phyloP scores from a whole-genome alignment of 495 filamentous ascomycete genomes.

The Hypoxylon fragiforme region DNA sequence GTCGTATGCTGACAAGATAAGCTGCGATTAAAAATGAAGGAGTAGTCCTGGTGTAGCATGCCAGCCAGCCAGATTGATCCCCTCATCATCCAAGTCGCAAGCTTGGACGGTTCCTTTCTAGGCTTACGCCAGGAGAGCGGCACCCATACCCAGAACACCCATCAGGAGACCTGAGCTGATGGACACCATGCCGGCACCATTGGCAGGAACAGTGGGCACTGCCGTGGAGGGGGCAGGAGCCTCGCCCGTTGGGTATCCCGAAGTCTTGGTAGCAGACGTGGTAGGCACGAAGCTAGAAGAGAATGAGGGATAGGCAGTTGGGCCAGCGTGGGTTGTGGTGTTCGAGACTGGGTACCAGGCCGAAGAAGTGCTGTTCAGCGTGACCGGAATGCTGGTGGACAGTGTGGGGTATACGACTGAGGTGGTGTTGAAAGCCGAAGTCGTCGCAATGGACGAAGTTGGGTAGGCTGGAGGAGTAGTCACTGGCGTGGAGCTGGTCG shows the following conservation, averaged over 20 bases:
- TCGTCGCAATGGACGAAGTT: slow-evolving; percentile 1
- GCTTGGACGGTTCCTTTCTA: neutral
- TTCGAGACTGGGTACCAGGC: slow-evolving; percentile 40
- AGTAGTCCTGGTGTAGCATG: neutral
- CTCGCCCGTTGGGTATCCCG: slow-evolving; percentile 21
- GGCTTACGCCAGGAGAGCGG: slow-evolving; percentile 47
- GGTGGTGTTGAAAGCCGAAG: slow-evolving; percentile 17
- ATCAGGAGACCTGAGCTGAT: slow-evolving; percentile 48
- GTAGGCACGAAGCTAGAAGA: slow-evolving; percentile 30
- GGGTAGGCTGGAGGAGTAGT: too few species aligned
- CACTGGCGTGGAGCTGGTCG: slow-evolving; percentile 17
- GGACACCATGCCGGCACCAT: slow-evolving; percentile 40
- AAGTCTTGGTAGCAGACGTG: slow-evolving; percentile 31
- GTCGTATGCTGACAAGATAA: neutral
- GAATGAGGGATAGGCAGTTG: slow-evolving; percentile 41
- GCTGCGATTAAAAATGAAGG: too few species aligned
- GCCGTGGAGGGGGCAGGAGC: slow-evolving; percentile 16
- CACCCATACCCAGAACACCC: slow-evolving; percentile 46
- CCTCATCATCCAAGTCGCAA: neutral
- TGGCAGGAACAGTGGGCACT: slow-evolving; percentile 30
- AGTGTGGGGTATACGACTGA: slow-evolving; percentile 18
- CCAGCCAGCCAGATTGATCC: too few species aligned
- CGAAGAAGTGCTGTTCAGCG: slow-evolving; percentile 36
- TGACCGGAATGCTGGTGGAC: slow-evolving; percentile 7
- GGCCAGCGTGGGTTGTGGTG: slow-evolving; percentile 42